Percentiles rank a stretch among this genome's conserved stretches.
Conservation (phyloP, 352 stramenopile species). For the Pythium dissimile region DNA sequence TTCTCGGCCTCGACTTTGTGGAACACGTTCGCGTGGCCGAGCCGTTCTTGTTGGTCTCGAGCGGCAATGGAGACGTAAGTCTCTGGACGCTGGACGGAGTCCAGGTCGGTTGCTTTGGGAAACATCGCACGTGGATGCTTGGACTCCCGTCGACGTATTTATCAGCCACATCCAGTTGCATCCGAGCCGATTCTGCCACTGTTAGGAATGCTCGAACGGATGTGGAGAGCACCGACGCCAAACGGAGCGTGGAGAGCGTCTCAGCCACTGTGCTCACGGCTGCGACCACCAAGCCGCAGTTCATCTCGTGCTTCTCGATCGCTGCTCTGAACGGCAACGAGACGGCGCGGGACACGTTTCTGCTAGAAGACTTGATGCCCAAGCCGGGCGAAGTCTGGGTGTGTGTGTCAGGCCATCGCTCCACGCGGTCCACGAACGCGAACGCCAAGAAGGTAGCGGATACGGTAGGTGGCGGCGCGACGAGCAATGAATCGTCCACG, state of each 20-base stretch:
- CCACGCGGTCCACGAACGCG: conserved; percentile 26
- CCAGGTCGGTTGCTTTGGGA: conserved; percentile 62
- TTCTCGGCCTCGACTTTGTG: conserved; percentile 58
- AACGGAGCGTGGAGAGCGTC: conserved; percentile 18
- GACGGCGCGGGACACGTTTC: conserved; percentile 43
- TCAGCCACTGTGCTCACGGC: conserved; percentile 16
- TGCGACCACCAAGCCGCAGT: conserved; percentile 26
- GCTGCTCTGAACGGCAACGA: conserved; percentile 35
- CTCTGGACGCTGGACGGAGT: conserved; percentile 74
- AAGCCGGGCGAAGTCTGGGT: conserved; percentile 76
- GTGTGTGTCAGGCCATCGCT: conserved; percentile 54
- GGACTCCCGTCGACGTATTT: conserved; percentile 50
- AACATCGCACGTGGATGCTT: conserved; percentile 59
- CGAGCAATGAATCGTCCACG: neutral
- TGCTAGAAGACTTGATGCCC: conserved; percentile 73
- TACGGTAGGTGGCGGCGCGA: conserved; percentile 14
- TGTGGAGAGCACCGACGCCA: too few species aligned
- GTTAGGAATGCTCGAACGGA: neutral
- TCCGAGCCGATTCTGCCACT: conserved; percentile 21
- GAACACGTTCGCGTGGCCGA: conserved; percentile 57
- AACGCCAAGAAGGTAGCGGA: conserved; percentile 26
- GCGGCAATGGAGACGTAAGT: conserved; percentile 59
- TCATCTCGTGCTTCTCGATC: conserved; percentile 60
- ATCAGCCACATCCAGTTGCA: conserved; percentile 36
- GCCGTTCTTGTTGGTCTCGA: conserved; percentile 60